These are phyloP conservation scores for Sarocladiaceae sp. DNA, from an alignment of 2,329 filamentous ascomycete species.

Conservation along the genomic window DNA sequence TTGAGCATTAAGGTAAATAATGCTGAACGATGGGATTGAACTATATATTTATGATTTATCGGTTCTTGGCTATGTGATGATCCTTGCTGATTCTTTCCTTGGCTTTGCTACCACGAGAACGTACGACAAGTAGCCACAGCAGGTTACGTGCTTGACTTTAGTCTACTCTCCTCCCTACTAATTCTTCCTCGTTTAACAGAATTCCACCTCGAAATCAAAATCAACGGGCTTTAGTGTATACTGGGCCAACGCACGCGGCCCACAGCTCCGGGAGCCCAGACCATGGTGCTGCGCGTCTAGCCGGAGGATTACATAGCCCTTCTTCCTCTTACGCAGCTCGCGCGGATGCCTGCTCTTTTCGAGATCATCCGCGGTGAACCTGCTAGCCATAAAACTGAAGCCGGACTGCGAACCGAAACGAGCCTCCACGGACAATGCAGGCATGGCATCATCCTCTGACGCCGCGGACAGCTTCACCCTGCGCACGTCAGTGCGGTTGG, in stretches of 20 bases:
- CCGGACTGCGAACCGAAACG: not conserved
- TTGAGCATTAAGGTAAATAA: no score
- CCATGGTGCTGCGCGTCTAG: not conserved
- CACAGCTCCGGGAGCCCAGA: not conserved
- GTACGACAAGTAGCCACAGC: no score
- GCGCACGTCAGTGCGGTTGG: conserved; percentile 44
- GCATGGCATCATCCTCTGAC: conserved; percentile 14
- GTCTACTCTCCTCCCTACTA: not conserved
- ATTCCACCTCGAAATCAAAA: not conserved
- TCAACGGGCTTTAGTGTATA: not conserved
- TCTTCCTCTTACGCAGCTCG: conserved; percentile 27
- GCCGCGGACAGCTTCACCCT: conserved; percentile 30
- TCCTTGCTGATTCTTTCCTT: no score
- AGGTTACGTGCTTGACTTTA: not conserved
- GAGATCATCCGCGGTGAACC: conserved; percentile 36
- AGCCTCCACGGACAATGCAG: conserved; percentile 12
- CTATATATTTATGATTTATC: no score
- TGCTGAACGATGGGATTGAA: no score
- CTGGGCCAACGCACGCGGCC: not conserved
- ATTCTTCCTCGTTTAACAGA: not conserved
- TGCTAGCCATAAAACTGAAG: conserved; percentile 35
- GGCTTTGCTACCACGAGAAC: no score
- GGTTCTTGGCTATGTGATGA: no score
- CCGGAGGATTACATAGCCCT: not conserved
- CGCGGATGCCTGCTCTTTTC: conserved; percentile 12